These are phyloP conservation scores for Fusarium aywerte DNA, from an alignment of 2,329 filamentous ascomycete genomes.

Conservation along the genomic window DNA sequence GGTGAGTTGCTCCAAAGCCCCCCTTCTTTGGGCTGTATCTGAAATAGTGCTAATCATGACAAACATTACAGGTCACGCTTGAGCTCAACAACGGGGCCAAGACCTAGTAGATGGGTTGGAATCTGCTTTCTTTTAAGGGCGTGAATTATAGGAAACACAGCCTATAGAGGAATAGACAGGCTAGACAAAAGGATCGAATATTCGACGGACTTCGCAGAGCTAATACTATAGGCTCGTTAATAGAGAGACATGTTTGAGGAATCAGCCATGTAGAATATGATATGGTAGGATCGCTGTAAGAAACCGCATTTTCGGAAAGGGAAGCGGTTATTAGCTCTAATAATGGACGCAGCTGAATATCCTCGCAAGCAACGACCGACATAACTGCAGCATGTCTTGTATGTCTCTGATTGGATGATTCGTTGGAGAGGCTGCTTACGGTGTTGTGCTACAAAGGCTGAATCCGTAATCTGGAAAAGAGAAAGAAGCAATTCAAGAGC, in stretches of 20 bases:
- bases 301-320: background rate
- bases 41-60: background rate
- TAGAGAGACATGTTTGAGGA: constrained; percentile 3
- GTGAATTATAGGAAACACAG: background rate
- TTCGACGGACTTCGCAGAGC: background rate
- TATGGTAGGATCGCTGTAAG: constrained; percentile 1
- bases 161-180: constrained; percentile 11
- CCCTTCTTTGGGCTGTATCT: background rate
- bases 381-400: background rate
- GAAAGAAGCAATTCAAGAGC: constrained; percentile 11
- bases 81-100: constrained; percentile 43
- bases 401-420: constrained; percentile 4
- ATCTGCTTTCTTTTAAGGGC: constrained; percentile 10
- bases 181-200: constrained; percentile 20
- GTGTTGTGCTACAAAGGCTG: constrained; percentile 8
- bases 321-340: background rate
- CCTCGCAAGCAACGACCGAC: constrained; percentile 1
- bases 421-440: constrained; percentile 11
- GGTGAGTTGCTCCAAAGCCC: constrained; percentile 54
- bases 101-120: constrained; percentile 13
- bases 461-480: background rate
- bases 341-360: background rate
- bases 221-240: background rate
- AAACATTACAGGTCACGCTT: constrained; percentile 41
- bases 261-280: background rate